phyloP scores from a whole-genome alignment of 1,139 yeast genomes.

The Zygosaccharomyces pseudobailii region DNA sequence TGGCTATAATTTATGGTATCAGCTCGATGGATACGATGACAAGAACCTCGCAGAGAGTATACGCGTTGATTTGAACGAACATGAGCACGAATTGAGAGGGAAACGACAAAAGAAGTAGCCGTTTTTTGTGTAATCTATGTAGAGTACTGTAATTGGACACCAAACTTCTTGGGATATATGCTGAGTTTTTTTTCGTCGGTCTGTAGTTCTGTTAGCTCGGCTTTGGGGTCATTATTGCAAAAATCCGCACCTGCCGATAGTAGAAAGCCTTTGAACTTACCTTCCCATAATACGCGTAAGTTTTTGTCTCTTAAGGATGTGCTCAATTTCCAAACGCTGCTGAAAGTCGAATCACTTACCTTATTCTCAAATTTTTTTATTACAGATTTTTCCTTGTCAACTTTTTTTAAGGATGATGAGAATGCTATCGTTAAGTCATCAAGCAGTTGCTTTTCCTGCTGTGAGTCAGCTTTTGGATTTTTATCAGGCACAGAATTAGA shows the following conservation, averaged over 20 bases:
- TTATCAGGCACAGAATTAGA: neutral
- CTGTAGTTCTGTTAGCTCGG: neutral
- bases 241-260: constrained; percentile 67
- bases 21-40: constrained; percentile 74
- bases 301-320: constrained; percentile 63
- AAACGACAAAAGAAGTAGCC: constrained; percentile 34
- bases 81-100: constrained; percentile 38
- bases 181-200: constrained; percentile 3
- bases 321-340: constrained; percentile 71
- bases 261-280: constrained; percentile 73
- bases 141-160: constrained; percentile 32
- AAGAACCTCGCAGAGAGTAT: constrained; percentile 41
- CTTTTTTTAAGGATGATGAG: constrained; percentile 31
- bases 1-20: constrained; percentile 73
- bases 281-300: constrained; percentile 78
- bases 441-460: constrained; percentile 22
- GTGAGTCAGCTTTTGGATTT: neutral
- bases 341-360: constrained; percentile 51
- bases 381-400: constrained; percentile 38
- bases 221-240: constrained; percentile 4
- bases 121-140: constrained; percentile 10
- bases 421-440: constrained; percentile 31
- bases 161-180: constrained; percentile 25
- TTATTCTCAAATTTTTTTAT: constrained; percentile 51
- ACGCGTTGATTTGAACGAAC: constrained; percentile 35